Evolutionary conservation across 2,329 filamentous ascomycete species (phyloP), one percentile per base, ranked within the genome.

Genomic region (Neofusicoccum kwambonambiense): DNA sequence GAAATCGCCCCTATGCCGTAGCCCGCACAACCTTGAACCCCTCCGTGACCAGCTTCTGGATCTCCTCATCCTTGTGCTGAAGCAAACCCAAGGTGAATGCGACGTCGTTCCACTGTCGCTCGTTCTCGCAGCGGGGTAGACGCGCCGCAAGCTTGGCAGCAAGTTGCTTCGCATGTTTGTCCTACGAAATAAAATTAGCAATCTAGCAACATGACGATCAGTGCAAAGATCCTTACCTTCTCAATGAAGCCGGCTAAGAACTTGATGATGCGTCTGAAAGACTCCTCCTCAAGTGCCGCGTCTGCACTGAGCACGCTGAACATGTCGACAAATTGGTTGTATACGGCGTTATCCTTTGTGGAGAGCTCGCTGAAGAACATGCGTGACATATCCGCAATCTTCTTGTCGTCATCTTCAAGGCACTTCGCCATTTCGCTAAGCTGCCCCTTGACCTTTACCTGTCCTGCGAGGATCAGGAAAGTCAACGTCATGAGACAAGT

Each of bases 281-380:
- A 87, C 70, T 97, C 92, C 76, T 97, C 94, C 9, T 92, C 89
- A 69, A 99, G 82, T 35, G 83, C 86, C 62, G 86, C 86, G 70
- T 96, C 94, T 0, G 93, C 90, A 65, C 91, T 95, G 52, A 99
- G 83, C 69, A 98, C 81, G 74, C 91, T 94, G 78, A 99, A 99
- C 92, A 99, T 98, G 75, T 99, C 95, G 34, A 99, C 93, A 78
- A 99, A 99, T 80, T 99, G 94, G 76, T 99, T 99, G 78, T 99
- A 99, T 2, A 99, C 92, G 2, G 95, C 95, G 74, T 99, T 99
- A 76, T 99, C 95, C 82, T 99, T 99, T 70, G 93, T 97, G 67
- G 93, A 93, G 64, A 99, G 85, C 78, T 99, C 95, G 0, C 92
- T 94, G 78, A 99, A 99, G 86, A 99, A 99, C 94, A 98, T 98